Evolutionary conservation across 441 rosid species (phyloP), one percentile per base, ranked within the genome.

Genomic region (Arabidopsis hybrid): DNA sequence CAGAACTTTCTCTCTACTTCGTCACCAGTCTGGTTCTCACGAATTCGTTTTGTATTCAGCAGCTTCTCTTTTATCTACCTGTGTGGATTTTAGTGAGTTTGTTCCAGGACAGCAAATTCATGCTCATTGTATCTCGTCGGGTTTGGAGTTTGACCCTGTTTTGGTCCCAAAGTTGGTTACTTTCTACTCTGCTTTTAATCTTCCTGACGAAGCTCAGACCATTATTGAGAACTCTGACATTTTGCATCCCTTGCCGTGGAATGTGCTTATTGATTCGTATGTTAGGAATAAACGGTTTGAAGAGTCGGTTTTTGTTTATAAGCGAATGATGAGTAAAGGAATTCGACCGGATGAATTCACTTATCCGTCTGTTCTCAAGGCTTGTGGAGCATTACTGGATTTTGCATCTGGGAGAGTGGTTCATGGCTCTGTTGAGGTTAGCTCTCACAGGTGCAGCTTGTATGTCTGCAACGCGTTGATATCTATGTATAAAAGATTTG

Each of bases 351-450:
- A 90, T 85, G 83, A 77, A 35, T 92, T 82, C 67, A 92, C 95
- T 36, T 92, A 90, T 61, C 95, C 96, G 1, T 85, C 96, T 7
- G 84, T 90, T 79, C 88, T 91, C 52, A 92, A 88, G 70, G 93
- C 97, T 7, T 92, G 96, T 72, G 90, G 89, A 29, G 91, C 84
- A 56, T 72, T 62, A 31, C 59, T 73, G 42, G 88, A 90, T 78
- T 14, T 81, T 46, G 71, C 62, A 21, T 81, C 83, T 21, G 96
- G 93, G 49, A 83, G 76, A 77, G 79, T 75, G 57, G 83, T 68
- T 61, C 96, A 88, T 51, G 75, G 77, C 35, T 80, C 84, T 3
- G 83, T 92, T 68, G 80, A 77, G 71, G 76, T 65, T 59, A 84
- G 86, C 78, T 14, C 76, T 47, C 66, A 60, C 60, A 69, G 70